A percentile compares a stretch with the other conserved stretches of the same genome.
Conservation (phyloP, 139 green algal genomes). For the Micractinium conductrix region DNA sequence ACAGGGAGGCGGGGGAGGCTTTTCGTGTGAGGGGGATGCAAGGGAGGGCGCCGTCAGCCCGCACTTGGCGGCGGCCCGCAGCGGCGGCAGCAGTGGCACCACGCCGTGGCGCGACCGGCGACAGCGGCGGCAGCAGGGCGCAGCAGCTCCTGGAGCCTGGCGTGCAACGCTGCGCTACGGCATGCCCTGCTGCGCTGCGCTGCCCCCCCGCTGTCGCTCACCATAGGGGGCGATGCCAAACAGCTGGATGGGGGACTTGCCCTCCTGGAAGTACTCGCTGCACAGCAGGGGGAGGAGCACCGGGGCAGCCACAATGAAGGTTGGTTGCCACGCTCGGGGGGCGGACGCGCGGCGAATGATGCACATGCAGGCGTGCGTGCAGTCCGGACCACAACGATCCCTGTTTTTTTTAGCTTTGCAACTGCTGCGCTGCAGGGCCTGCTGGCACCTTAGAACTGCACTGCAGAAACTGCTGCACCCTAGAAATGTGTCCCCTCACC, state of each 20-base stretch:
- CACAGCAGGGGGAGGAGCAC: background rate
- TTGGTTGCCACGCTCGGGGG: background rate
- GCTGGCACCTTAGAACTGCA: background rate
- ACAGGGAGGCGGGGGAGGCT: background rate
- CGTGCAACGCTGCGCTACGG: background rate
- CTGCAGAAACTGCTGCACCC: background rate
- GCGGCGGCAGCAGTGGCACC: too few relatives aligned
- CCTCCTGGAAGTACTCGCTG: constrained; percentile 48
- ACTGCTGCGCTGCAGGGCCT: too few relatives aligned
- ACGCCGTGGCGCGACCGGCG: too few relatives aligned
- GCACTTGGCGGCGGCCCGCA: too few relatives aligned
- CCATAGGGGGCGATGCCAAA: constrained; percentile 51
- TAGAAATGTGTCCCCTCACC: background rate
- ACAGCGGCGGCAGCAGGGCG: background rate
- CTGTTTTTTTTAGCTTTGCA: too few relatives aligned
- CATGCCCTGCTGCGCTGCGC: background rate
- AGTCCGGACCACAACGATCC: background rate
- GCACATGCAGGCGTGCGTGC: too few relatives aligned
- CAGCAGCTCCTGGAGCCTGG: background rate
- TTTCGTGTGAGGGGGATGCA: background rate
- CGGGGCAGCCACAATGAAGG: background rate
- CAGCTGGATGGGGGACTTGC: constrained; percentile 25
- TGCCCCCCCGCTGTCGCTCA: background rate
- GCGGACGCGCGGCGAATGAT: background rate
- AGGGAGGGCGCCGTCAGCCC: too few relatives aligned